Conservation (phyloP, 2,329 filamentous ascomycete genomes). For the Aspergillus floridensis region DNA sequence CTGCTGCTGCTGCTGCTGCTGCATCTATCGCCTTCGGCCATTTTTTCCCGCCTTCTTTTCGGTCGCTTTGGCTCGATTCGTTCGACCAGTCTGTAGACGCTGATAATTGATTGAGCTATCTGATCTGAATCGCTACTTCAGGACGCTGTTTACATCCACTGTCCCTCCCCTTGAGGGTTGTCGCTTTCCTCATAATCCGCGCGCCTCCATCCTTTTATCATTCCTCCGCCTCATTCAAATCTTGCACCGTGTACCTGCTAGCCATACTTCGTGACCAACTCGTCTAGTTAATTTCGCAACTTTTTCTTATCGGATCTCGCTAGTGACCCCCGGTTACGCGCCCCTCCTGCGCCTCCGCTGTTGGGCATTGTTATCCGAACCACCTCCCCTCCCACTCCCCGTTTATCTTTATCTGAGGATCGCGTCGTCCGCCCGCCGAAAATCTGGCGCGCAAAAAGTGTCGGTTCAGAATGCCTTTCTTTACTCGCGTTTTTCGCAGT, state of each 20-base stretch:
- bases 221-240: neutral
- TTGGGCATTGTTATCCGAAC: conserved; percentile 11
- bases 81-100: neutral
- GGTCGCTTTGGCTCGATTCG: conserved; percentile 7
- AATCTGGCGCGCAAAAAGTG: conserved; percentile 10
- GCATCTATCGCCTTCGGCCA: conserved; percentile 4
- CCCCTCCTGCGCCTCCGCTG: conserved; percentile 4
- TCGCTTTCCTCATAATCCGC: conserved; percentile 4
- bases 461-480: conserved; percentile 52
- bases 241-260: neutral
- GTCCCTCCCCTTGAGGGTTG: neutral
- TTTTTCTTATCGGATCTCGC: neutral
- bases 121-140: conserved; percentile 3
- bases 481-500: conserved; percentile 66
- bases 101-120: conserved; percentile 11
- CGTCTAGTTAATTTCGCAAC: neutral
- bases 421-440: conserved; percentile 18
- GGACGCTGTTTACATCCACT: neutral
- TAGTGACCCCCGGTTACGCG: neutral
- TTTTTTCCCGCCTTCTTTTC: conserved; percentile 8
- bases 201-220: neutral
- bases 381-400: conserved; percentile 2
- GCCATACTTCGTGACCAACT: neutral
- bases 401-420: conserved; percentile 11
- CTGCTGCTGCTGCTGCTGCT: neutral